These are phyloP conservation scores for Fonsecaea pugnacius DNA, from an alignment of 2,329 filamentous ascomycete species.

Conservation along the genomic window DNA sequence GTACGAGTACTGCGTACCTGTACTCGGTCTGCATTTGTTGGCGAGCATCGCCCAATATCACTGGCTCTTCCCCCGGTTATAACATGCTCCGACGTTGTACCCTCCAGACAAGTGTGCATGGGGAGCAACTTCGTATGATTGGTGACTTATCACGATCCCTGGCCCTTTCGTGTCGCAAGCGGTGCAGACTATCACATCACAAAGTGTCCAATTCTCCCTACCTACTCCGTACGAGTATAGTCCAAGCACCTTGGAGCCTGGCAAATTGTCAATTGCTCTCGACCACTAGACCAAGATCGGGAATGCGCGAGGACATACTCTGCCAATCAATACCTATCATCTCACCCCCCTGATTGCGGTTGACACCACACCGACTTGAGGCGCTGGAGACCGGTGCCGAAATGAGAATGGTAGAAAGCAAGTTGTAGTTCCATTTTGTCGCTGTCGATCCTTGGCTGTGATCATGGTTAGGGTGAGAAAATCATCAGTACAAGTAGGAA, in stretches of 20 bases:
- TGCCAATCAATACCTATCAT: not conserved
- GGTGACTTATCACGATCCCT: not conserved
- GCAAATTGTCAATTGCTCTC: not conserved
- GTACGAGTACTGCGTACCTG: not conserved
- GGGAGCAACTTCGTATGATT: not conserved
- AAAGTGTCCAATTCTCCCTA: not conserved
- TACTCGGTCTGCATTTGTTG: not conserved
- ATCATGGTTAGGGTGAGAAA: not conserved
- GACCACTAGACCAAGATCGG: not conserved
- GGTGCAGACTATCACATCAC: not conserved
- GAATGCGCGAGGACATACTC: not conserved
- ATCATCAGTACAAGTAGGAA: not conserved
- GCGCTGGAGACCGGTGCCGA: not conserved
- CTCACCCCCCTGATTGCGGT: not conserved
- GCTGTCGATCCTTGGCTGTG: not conserved
- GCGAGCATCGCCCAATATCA: not conserved
- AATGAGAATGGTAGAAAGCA: not conserved
- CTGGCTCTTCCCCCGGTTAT: not conserved
- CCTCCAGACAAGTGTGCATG: not conserved
- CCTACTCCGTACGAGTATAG: not conserved
- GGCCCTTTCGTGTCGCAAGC: not conserved
- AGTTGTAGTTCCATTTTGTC: not conserved
- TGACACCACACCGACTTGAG: not conserved
- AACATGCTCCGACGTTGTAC: not conserved
- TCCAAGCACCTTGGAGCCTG: not conserved